Base-by-base conservation (phyloP, 176 grass and related monocot genomes). In the Oryza australiensis region DNA sequence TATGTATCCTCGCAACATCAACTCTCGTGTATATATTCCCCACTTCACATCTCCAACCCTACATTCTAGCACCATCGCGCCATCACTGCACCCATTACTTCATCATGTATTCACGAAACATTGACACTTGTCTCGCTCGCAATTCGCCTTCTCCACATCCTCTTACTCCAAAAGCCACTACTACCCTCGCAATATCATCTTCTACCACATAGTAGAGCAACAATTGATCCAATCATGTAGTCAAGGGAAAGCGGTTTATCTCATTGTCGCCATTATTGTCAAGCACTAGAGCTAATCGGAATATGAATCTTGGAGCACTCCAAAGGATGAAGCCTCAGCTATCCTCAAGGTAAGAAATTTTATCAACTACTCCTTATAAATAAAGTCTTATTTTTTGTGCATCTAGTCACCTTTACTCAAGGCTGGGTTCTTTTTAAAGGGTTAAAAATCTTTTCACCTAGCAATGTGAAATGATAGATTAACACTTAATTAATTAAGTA, bases 191-290 rank as follows among this genome's bases (percentile, higher is more conserved):
- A 46, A 46, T 13, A 13, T 46, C 13, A 53, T 3, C 16, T 22
- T 6, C 49, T 53, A 53, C 5, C 49, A 2, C 49, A 7, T 16
- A 20, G 7, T 1, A 18, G 16, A 53, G 5, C 16, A 20, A 20
- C 18, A 53, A 22, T 40, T 40, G 10, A 7, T 53, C 49, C 3
- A 43, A 43, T 43, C 12, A 46, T 46, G 3, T 46, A 13, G 16
- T 53, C 0, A 2, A 1, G 5, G 18, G 3, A 53, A 20, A 49
- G 0, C 3, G 3, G 4, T 49, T 49, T 49, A 49, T 16, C 12
- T 43, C 11, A 1, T 0, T 6, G 1, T 53, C 16, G 0, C 2
- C 18, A 16, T 20, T 16, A 2, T 51, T 1, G 1, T 53, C 0
- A 53, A 53, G 5, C 15, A 53, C 16, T 5, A 14, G 49, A 20